Percentiles rank a stretch among this genome's conserved stretches.
Evolutionary conservation across 345 rosid genomes (phyloP).

Genomic region (Conringia planisiliqua): DNA sequence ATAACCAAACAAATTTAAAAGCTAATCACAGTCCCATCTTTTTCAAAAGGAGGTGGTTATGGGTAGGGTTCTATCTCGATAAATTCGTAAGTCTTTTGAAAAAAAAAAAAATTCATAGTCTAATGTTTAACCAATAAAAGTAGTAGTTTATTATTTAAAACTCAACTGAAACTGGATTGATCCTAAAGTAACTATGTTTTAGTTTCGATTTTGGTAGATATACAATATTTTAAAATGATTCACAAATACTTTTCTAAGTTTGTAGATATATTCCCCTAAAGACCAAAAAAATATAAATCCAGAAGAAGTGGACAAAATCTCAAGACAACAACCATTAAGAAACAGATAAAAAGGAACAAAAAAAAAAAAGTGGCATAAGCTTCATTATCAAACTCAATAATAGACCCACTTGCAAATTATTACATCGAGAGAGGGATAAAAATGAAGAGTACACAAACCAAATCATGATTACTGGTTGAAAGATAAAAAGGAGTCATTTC

Average conservation of each 20-base stretch:
- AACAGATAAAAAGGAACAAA: neutral
- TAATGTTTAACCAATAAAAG: neutral
- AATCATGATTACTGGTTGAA: slow-evolving; percentile 9
- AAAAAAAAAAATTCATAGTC: neutral
- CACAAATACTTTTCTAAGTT: neutral
- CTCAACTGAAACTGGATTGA: neutral
- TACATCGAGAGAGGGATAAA: neutral
- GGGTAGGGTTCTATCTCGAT: slow-evolving; percentile 17
- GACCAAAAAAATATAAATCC: neutral
- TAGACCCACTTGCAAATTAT: slow-evolving; percentile 35
- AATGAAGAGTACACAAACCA: slow-evolving; percentile 20
- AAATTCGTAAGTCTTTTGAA: neutral
- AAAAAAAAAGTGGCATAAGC: slow-evolving; percentile 7
- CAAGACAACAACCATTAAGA: neutral
- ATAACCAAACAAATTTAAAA: slow-evolving; percentile 16
- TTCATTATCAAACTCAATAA: slow-evolving; percentile 28
- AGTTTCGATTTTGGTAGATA: neutral
- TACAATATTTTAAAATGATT: neutral
- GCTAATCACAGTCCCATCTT: slow-evolving; percentile 18
- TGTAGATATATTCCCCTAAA: neutral
- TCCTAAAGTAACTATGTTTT: neutral
- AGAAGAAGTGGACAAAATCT: slow-evolving; percentile 1
- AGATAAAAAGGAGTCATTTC: slow-evolving; percentile 10
- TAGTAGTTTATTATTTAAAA: neutral
- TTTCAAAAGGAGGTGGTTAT: slow-evolving; percentile 22